phyloP scores from a whole-genome alignment of 305 asterid species.

The Fraxinus dipetala region DNA sequence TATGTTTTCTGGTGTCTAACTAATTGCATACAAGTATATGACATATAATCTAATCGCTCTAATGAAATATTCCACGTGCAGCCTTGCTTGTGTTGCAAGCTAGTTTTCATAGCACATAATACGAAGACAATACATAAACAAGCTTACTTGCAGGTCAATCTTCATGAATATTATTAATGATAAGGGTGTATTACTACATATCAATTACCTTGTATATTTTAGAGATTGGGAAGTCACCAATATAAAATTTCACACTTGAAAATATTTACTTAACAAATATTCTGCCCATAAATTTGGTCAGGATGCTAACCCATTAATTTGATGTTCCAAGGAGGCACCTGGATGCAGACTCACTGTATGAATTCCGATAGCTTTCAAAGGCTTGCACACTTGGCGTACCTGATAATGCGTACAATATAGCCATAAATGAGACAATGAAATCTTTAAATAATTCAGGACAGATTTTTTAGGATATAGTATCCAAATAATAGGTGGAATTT shows the following conservation, averaged over 20 bases:
- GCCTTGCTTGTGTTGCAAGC: neutral
- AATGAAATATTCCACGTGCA: neutral
- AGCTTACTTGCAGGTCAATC: neutral
- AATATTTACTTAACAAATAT: neutral
- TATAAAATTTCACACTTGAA: neutral
- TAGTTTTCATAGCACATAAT: neutral
- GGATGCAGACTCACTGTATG: slow-evolving; percentile 48
- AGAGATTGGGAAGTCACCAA: neutral
- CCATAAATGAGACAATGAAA: neutral
- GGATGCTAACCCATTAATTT: slow-evolving; percentile 38
- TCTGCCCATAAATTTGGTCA: neutral
- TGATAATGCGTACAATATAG: slow-evolving; percentile 12
- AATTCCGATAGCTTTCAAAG: slow-evolving; percentile 42
- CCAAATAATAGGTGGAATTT: neutral
- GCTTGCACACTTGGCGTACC: slow-evolving; percentile 49
- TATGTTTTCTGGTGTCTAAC: neutral
- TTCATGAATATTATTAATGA: neutral
- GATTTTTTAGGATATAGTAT: neutral
- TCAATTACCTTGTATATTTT: neutral
- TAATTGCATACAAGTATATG: neutral
- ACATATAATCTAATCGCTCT: neutral
- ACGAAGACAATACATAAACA: neutral
- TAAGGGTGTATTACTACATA: neutral
- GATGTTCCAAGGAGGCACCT: slow-evolving; percentile 49
- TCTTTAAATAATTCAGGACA: neutral